Conservation (phyloP, 2,329 filamentous ascomycete genomes). For the Botryosphaeria dothidea region DNA sequence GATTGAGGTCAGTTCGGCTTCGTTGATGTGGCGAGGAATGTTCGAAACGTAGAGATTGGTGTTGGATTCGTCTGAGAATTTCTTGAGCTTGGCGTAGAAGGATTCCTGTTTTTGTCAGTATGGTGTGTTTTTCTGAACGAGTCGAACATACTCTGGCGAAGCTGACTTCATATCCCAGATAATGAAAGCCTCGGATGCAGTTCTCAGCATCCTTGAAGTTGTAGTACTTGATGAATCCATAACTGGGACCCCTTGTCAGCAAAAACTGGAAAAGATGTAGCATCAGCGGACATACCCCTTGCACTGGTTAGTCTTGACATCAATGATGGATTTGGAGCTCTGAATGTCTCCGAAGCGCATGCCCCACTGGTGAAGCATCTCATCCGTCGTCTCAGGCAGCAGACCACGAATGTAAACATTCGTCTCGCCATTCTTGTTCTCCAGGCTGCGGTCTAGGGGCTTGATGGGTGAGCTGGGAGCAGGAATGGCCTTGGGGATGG, state of each 20-base stretch:
- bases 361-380: conserved; percentile 79
- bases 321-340: conserved; percentile 98
- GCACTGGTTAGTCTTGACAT: conserved; percentile 87
- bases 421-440: conserved; percentile 92
- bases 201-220: conserved; percentile 86
- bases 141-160: conserved; percentile 77
- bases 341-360: conserved; percentile 89
- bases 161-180: conserved; percentile 93
- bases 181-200: conserved; percentile 94
- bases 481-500: conserved; percentile 84
- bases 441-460: conserved; percentile 88
- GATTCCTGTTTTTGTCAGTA: conserved; percentile 62
- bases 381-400: conserved; percentile 91
- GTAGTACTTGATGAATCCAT: conserved; percentile 95
- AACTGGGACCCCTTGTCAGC: conserved; percentile 59
- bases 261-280: conserved; percentile 14
- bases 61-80: conserved; percentile 82
- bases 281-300: conserved; percentile 70
- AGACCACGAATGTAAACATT: conserved; percentile 98
- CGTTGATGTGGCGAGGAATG: conserved; percentile 86
- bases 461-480: conserved; percentile 85
- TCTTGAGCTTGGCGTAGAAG: conserved; percentile 97
- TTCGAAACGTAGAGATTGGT: conserved; percentile 99
- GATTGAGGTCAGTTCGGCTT: conserved; percentile 78
- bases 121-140: conserved; percentile 22